Evolutionary conservation across 164 flowering plant genomes (phyloP).

Genomic region (Stephania yunnanensis): DNA sequence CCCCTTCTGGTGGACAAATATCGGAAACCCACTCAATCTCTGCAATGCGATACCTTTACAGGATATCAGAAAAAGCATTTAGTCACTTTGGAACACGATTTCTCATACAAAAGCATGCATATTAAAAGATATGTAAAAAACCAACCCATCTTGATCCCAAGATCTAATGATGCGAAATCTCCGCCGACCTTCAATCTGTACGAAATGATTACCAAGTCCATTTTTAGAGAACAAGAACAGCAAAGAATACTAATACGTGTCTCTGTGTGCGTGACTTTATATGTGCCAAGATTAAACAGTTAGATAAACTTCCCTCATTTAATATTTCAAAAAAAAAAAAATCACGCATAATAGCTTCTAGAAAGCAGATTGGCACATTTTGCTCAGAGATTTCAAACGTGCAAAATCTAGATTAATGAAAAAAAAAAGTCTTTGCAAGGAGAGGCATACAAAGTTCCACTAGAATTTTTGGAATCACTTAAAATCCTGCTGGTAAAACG

Average conservation of each 20-base stretch:
- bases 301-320: neutral
- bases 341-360: no score
- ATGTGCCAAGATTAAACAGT: neutral
- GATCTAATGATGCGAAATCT: conserved; percentile 72
- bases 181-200: conserved; percentile 89
- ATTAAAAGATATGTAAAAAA: neutral
- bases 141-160: conserved; percentile 98
- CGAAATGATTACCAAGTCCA: neutral
- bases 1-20: conserved; percentile 45
- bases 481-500: no score
- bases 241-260: neutral
- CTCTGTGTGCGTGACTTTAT: neutral
- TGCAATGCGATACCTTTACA: conserved; percentile 76
- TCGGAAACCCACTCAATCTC: conserved; percentile 89
- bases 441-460: no score
- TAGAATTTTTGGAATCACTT: no score
- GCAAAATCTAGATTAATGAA: no score
- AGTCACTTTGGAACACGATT: neutral
- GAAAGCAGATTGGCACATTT: no score
- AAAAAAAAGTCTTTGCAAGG: no score
- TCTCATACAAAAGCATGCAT: neutral
- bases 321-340: no score
- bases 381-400: no score
- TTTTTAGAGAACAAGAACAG: neutral
- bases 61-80: neutral